phyloP scores from a whole-genome alignment of 257 asterid species.

The Lantana camara region DNA sequence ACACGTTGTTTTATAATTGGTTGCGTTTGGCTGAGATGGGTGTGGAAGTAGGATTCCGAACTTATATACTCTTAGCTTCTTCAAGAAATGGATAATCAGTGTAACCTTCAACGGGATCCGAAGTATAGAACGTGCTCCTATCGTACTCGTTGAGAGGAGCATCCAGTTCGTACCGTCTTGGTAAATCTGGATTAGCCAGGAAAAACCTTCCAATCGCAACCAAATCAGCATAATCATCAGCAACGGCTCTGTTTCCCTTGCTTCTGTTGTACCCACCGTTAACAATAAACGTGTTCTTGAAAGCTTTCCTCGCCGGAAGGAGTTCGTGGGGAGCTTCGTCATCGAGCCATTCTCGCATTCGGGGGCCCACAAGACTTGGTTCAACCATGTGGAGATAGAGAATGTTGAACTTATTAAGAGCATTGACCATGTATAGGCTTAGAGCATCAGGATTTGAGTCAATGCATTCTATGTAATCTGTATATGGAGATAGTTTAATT shows the following conservation, averaged over 20 bases:
- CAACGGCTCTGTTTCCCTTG: slow-evolving; percentile 40
- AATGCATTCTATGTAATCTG: not conserved
- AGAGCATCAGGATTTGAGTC: slow-evolving; percentile 26
- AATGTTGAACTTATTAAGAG: slow-evolving; percentile 16
- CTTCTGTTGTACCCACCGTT: slow-evolving; percentile 45
- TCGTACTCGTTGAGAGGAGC: slow-evolving; percentile 45
- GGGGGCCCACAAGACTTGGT: not conserved
- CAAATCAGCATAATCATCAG: slow-evolving; percentile 47
- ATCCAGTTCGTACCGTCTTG: slow-evolving; percentile 42
- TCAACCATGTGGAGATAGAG: slow-evolving; percentile 31
- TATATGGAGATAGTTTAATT: slow-evolving; percentile 26
- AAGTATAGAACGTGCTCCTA: slow-evolving; percentile 43
- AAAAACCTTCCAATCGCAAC: slow-evolving; percentile 54
- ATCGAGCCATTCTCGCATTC: too few relatives aligned
- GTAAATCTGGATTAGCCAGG: slow-evolving; percentile 61
- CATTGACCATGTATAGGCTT: slow-evolving; percentile 28
- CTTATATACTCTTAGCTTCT: too few relatives aligned
- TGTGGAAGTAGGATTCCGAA: too few relatives aligned
- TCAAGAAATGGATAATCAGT: slow-evolving; percentile 59
- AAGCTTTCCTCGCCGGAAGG: slow-evolving; percentile 33
- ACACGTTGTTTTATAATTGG: too few relatives aligned
- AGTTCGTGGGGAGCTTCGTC: slow-evolving; percentile 16
- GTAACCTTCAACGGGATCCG: slow-evolving; percentile 55
- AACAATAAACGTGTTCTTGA: slow-evolving; percentile 47
- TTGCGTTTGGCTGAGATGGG: too few relatives aligned